Conservation (phyloP, 805 yeast species). For the Debaryomyces tyrocola region DNA sequence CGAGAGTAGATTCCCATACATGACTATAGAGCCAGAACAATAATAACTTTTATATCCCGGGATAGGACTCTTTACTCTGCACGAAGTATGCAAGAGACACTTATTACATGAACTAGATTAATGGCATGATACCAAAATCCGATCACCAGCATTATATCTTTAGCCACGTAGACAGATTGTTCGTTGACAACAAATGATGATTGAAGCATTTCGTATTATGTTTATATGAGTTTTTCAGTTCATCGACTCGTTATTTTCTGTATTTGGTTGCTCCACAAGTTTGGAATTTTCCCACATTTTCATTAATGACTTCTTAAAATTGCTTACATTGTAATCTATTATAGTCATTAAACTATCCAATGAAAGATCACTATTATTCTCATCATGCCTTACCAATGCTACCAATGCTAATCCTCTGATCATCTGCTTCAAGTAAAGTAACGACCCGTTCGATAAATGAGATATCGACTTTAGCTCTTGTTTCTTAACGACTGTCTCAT, state of each 20-base stretch:
- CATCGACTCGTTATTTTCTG: neutral
- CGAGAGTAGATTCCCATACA: no score
- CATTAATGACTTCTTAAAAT: slow-evolving; percentile 74
- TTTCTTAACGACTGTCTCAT: slow-evolving; percentile 19
- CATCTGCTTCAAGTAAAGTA: slow-evolving; percentile 85
- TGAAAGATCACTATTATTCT: slow-evolving; percentile 33
- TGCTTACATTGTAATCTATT: slow-evolving; percentile 84
- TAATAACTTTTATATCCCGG: no score
- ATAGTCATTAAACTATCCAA: slow-evolving; percentile 53
- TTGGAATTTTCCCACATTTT: slow-evolving; percentile 60
- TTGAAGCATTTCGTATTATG: no score
- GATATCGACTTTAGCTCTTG: slow-evolving; percentile 66
- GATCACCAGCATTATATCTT: no score
- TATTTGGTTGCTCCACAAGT: slow-evolving; percentile 2
- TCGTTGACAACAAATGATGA: no score
- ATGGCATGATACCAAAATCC: no score
- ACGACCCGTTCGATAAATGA: slow-evolving; percentile 77
- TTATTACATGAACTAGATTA: no score
- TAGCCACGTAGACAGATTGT: no score
- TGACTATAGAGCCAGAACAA: no score
- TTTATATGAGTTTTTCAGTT: no score
- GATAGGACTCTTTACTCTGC: no score
- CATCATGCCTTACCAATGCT: slow-evolving; percentile 75
- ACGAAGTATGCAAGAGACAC: no score
- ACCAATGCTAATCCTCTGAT: slow-evolving; percentile 90